Conservation (phyloP, 805 yeast species). For the Tetrapisispora taiwanensis region DNA sequence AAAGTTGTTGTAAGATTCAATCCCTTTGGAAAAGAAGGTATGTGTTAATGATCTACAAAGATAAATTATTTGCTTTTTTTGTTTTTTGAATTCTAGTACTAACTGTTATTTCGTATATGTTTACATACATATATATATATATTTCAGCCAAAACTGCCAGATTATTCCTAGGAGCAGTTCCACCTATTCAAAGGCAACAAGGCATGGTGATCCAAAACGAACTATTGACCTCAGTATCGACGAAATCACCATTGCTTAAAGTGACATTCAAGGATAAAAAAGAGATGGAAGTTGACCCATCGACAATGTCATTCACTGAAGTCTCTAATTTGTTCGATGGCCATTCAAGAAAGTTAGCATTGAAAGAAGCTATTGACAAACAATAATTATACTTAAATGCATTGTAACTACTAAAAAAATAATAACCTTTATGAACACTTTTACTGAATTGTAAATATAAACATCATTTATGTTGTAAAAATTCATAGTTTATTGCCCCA, state of each 20-base stretch:
- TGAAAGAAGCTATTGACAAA: slow-evolving; percentile 59
- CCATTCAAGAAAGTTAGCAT: slow-evolving; percentile 68
- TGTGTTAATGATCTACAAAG: slow-evolving; percentile 16
- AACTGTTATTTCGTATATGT: no score
- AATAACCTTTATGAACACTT: no score
- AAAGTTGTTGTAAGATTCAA: slow-evolving; percentile 67
- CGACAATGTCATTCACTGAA: slow-evolving; percentile 44
- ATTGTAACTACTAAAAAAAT: no score
- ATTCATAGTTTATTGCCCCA: no score
- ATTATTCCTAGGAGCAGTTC: slow-evolving; percentile 66
- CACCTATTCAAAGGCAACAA: slow-evolving; percentile 55
- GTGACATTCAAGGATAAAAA: slow-evolving; percentile 79
- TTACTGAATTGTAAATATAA: no score
- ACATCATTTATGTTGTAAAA: no score
- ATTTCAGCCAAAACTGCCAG: slow-evolving; percentile 77
- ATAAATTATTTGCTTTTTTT: no score
- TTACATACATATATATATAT: no score
- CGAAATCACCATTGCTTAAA: slow-evolving; percentile 48
- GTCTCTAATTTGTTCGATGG: slow-evolving; percentile 59
- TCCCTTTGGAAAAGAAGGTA: slow-evolving; percentile 60
- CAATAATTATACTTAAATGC: slow-evolving; percentile 2
- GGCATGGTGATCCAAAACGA: slow-evolving; percentile 53
- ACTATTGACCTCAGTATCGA: slow-evolving; percentile 40
- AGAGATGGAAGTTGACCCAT: slow-evolving; percentile 58
- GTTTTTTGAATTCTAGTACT: no score